A percentile compares a stretch with the other conserved stretches of the same genome.
Evolutionary conservation across 2,329 filamentous ascomycete genomes (phyloP).

Genomic region (Penicillium expansum): DNA sequence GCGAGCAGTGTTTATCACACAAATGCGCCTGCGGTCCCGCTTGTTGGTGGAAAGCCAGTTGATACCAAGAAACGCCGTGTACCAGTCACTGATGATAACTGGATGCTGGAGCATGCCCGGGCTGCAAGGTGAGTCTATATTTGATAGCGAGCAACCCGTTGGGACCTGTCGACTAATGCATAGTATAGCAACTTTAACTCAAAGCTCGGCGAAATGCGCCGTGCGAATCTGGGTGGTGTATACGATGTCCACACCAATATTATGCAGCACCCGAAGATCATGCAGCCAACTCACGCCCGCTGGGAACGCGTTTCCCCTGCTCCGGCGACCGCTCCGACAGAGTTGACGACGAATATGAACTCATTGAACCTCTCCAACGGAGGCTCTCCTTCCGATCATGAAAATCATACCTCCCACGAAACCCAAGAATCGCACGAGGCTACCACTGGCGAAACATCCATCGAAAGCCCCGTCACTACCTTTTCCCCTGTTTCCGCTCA

Average conservation of each 20-base stretch:
- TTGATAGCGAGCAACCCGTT: not conserved
- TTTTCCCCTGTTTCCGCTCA: slow-evolving; percentile 57
- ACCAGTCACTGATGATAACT: slow-evolving; percentile 88
- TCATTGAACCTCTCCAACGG: slow-evolving; percentile 36
- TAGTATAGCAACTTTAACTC: slow-evolving; percentile 75
- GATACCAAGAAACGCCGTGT: slow-evolving; percentile 82
- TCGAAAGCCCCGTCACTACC: slow-evolving; percentile 31
- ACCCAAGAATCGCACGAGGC: slow-evolving; percentile 1
- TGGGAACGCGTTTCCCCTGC: slow-evolving; percentile 67
- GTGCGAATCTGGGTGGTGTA: slow-evolving; percentile 68
- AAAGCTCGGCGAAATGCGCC: slow-evolving; percentile 65
- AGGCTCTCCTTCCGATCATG: not conserved
- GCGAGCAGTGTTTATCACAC: slow-evolving; percentile 95
- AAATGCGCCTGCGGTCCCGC: slow-evolving; percentile 70
- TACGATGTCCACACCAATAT: slow-evolving; percentile 94
- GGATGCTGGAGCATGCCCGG: slow-evolving; percentile 92
- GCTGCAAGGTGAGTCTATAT: slow-evolving; percentile 70
- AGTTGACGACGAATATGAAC: slow-evolving; percentile 35
- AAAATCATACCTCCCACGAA: slow-evolving; percentile 11
- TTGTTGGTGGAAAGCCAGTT: slow-evolving; percentile 67
- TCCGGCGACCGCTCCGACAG: slow-evolving; percentile 29
- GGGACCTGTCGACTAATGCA: slow-evolving; percentile 17
- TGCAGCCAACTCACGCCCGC: slow-evolving; percentile 83
- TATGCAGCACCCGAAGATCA: slow-evolving; percentile 81
- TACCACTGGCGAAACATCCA: slow-evolving; percentile 3